These are phyloP conservation scores for Crepidotus variabilis DNA, from an alignment of 768 basidiomycete genomes.

Conservation along the genomic window DNA sequence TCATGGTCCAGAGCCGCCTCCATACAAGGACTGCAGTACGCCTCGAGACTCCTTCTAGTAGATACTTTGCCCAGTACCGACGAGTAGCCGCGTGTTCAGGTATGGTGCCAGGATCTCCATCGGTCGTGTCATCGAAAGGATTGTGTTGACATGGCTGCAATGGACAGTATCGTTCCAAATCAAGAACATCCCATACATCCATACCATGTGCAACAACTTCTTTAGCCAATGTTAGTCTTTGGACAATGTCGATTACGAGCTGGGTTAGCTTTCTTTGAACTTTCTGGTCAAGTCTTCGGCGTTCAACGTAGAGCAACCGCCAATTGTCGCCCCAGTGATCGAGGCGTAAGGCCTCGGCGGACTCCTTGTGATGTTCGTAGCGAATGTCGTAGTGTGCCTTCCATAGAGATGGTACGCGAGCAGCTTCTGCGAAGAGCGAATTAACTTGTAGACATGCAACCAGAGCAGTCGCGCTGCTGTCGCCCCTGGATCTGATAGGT, in stretches of 20 bases:
- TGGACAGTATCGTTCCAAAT: constrained; percentile 32
- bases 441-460: constrained; percentile 35
- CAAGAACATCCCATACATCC: constrained; percentile 55
- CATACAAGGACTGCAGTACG: constrained; percentile 36
- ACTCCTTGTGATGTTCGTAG: constrained; percentile 38
- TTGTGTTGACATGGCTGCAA: constrained; percentile 21
- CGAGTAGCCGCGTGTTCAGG: constrained; percentile 18
- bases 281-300: constrained; percentile 39
- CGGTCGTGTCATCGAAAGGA: constrained; percentile 10
- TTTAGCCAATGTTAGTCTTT: constrained; percentile 35
- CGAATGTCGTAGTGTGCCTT: constrained; percentile 46
- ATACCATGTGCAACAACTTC: constrained; percentile 38
- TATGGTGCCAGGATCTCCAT: neutral
- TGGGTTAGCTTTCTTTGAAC: constrained; percentile 37
- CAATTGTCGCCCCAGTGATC: constrained; percentile 33
- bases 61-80: constrained; percentile 46
- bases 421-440: constrained; percentile 39
- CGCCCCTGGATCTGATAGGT: constrained; percentile 14
- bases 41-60: constrained; percentile 42
- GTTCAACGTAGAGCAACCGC: constrained; percentile 40
- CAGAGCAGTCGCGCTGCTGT: constrained; percentile 28
- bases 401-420: constrained; percentile 42
- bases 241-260: constrained; percentile 33
- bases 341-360: constrained; percentile 32
- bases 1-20: constrained; percentile 19